Percentiles rank a stretch among this genome's conserved stretches.
These are phyloP conservation scores for Chenopodium formosanum DNA, from an alignment of 148 eudicot genomes.

Conservation along the genomic window DNA sequence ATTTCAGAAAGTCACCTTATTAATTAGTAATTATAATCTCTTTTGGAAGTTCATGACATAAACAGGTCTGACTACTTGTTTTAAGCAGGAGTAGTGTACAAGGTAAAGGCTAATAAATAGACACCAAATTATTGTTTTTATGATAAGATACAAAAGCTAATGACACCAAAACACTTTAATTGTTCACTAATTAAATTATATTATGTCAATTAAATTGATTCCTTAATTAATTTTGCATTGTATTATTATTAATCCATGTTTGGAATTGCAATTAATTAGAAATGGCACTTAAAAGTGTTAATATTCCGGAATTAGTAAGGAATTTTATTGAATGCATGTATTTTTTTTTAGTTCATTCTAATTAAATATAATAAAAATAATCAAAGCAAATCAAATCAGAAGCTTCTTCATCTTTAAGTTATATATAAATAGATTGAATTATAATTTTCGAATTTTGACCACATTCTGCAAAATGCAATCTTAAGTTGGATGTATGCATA, in stretches of 20 bases:
- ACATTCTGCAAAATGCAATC: conserved; percentile 20
- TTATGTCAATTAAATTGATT: no score
- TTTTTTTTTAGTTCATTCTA: background rate
- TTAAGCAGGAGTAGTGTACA: background rate
- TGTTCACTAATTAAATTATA: no score
- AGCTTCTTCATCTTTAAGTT: conserved; percentile 16
- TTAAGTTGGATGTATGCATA: conserved; percentile 18
- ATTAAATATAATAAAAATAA: background rate
- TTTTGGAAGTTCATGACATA: background rate
- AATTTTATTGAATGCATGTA: background rate
- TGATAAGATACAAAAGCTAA: no score
- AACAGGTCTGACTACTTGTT: background rate
- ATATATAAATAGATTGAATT: conserved; percentile 1
- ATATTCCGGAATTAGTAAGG: conserved; percentile 3
- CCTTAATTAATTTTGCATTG: no score
- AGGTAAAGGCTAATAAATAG: background rate
- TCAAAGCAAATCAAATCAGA: conserved; percentile 16
- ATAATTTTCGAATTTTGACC: conserved; percentile 7
- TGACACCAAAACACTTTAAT: no score
- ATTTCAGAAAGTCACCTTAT: background rate
- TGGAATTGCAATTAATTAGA: background rate
- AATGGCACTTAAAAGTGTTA: background rate
- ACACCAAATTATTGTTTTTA: background rate
- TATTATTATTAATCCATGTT: background rate
- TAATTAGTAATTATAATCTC: background rate